A percentile compares a stretch with the other conserved stretches of the same genome.
Conservation (phyloP, 345 rosid species). For the Citropsis articulata region DNA sequence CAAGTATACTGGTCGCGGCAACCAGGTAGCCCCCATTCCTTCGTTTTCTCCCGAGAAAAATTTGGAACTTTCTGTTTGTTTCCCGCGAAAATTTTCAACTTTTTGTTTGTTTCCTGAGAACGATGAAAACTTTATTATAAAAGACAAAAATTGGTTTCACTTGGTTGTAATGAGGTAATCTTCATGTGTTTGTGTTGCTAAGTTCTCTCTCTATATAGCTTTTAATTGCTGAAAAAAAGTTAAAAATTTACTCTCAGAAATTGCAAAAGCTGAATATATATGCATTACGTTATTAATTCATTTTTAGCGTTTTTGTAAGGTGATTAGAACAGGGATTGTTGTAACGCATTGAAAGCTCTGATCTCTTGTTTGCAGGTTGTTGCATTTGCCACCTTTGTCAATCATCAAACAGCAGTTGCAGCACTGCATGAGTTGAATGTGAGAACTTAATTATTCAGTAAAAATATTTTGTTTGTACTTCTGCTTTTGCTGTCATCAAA, state of each 20-base stretch:
- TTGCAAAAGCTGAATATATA: not conserved
- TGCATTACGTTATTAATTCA: not conserved
- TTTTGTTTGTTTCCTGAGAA: not conserved
- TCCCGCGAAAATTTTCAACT: not conserved
- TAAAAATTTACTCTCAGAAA: not conserved
- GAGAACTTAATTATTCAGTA: slow-evolving; percentile 25
- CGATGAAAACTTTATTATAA: not conserved
- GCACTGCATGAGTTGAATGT: slow-evolving; percentile 74
- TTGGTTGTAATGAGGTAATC: not conserved
- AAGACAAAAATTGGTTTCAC: not conserved
- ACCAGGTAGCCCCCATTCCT: slow-evolving; percentile 47
- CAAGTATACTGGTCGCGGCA: slow-evolving; percentile 90
- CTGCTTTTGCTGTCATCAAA: not conserved
- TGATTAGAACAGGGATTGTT: not conserved
- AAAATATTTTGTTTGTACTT: not conserved
- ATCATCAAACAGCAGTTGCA: slow-evolving; percentile 66
- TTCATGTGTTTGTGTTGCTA: not conserved
- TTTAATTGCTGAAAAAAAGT: not conserved
- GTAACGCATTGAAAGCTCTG: not conserved
- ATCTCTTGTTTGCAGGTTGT: slow-evolving; percentile 53
- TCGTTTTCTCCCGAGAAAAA: not conserved
- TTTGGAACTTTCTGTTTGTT: slow-evolving; percentile 13
- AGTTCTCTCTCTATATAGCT: not conserved
- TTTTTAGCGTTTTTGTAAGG: not conserved
- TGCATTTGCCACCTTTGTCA: slow-evolving; percentile 82